These are phyloP conservation scores for Decorospora gaudefroyi DNA, from an alignment of 2,329 filamentous ascomycete genomes.

Conservation along the genomic window DNA sequence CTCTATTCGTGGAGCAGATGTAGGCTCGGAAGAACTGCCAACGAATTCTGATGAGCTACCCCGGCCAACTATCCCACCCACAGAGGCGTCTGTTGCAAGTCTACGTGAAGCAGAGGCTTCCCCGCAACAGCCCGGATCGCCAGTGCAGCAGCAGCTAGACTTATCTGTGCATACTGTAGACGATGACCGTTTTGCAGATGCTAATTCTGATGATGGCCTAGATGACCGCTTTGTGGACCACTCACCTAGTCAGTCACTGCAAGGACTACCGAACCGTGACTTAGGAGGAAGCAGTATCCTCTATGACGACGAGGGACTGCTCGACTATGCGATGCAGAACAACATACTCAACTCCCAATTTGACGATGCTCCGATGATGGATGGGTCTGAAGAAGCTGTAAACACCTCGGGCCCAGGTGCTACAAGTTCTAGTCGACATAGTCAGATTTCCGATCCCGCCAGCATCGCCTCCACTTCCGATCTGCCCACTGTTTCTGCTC, in stretches of 20 bases:
- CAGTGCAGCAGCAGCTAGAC: conserved; percentile 17
- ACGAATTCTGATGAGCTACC: conserved; percentile 2
- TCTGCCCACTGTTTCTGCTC: conserved; percentile 33
- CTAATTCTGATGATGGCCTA: conserved; percentile 44
- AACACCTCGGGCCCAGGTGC: conserved; percentile 15
- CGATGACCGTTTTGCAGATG: conserved; percentile 51
- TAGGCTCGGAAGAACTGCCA: not conserved
- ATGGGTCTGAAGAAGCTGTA: conserved; percentile 5
- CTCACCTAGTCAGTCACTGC: conserved; percentile 13
- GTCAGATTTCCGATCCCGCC: conserved; percentile 13
- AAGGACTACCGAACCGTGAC: conserved; percentile 17
- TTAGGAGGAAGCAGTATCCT: conserved; percentile 38
- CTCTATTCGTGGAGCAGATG: conserved; percentile 4
- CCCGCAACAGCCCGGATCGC: conserved; percentile 7
- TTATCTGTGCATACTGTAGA: conserved; percentile 44
- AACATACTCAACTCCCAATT: conserved; percentile 36
- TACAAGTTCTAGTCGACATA: conserved; percentile 19
- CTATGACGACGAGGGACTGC: conserved; percentile 43
- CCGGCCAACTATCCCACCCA: conserved; percentile 3
- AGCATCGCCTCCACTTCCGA: conserved; percentile 26
- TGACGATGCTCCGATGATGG: conserved; percentile 17
- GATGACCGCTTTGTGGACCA: conserved; percentile 17
- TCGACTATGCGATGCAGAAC: conserved; percentile 44
- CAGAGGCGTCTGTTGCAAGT: conserved; percentile 6
- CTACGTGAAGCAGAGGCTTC: conserved; percentile 1